Evolutionary conservation across 2,329 filamentous ascomycete genomes (phyloP).

Genomic region (Fusarium marasasianum): DNA sequence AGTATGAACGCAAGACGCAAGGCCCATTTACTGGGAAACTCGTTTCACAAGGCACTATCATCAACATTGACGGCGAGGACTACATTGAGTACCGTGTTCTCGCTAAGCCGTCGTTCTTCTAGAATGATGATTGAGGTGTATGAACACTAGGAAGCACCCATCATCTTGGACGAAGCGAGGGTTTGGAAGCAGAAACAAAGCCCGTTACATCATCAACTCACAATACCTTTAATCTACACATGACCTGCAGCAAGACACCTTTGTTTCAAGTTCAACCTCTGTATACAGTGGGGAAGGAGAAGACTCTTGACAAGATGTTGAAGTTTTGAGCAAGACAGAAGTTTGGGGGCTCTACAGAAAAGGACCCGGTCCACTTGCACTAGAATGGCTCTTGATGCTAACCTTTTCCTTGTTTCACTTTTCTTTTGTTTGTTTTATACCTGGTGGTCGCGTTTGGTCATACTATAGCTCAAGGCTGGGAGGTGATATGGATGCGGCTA

Average conservation of each 20-base stretch:
- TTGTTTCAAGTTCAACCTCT: slow-evolving; percentile 1
- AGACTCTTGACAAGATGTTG: slow-evolving; percentile 5
- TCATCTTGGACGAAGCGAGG: background rate
- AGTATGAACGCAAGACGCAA: slow-evolving; percentile 69
- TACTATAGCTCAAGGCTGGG: slow-evolving; percentile 16
- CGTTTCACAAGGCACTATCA: slow-evolving; percentile 68
- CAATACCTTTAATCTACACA: background rate
- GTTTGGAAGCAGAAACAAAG: background rate
- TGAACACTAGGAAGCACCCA: background rate
- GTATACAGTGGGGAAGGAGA: slow-evolving; percentile 20
- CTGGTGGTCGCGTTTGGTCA: slow-evolving; percentile 10
- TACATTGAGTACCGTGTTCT: slow-evolving; percentile 74
- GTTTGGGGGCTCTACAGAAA: slow-evolving; percentile 16
- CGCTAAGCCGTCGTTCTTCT: slow-evolving; percentile 71
- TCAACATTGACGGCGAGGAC: slow-evolving; percentile 73
- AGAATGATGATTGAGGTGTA: background rate
- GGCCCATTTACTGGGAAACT: slow-evolving; percentile 71
- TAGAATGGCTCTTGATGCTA: slow-evolving; percentile 29
- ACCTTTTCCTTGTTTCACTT: background rate
- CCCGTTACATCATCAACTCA: background rate
- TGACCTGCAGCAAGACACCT: background rate
- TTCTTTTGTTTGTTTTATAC: slow-evolving; percentile 19
- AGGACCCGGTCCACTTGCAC: slow-evolving; percentile 4
- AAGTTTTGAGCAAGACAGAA: slow-evolving; percentile 16
- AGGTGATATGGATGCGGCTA: slow-evolving; percentile 22